Base-by-base conservation (phyloP, 208 protist species). In the Trypanosoma boissoni region DNA sequence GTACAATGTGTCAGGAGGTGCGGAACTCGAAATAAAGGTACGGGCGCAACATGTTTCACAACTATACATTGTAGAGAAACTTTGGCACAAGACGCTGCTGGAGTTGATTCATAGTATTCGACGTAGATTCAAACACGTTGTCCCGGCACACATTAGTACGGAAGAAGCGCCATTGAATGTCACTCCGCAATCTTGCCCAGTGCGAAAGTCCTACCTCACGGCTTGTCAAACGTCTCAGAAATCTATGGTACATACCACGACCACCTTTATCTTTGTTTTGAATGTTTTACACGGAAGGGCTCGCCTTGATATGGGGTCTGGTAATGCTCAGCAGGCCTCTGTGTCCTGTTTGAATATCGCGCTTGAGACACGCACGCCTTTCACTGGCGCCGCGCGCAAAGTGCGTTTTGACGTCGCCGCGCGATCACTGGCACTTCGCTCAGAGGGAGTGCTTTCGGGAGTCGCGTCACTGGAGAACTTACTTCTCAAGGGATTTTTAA, bases 361-460 rank as follows among this genome's bases (percentile, higher is more conserved):
- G 1, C n/a, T 77, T 6, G 72, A 88, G 72, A 28, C 26, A 24
- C 44, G 50, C 7, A 16, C n/a, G 34, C 68, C 58, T 20, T 43
- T 26, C 9, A 54, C 37, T n/a, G 72, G 69, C 8, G 16, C 14
- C 12, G n/a, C 53, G 54, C 37, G 34, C 36, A 29, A 73, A 72
- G n/a, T 59, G 54, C 41, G 50, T 73, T 23, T 57, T 83, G 34
- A 45, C 74, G 14, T 57, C 51, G 14, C 65, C 58, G 36, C 56
- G 21, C 26, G 46, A 1, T 39, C 20, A 32, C 49, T 83, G 18
- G 60, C 66, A 20, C 69, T 91, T 14, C 80, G 76, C 28, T 90
- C 80, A 24, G 88, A 95, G 21, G 88, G 88, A 14, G 80, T 88
- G 28, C 74, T 95, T 43, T 79, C 82, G 2, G 88, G 88, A 16